Evolutionary conservation across 1,284 basidiomycete genomes (phyloP), one percentile per base, ranked within the genome.

Genomic region (Coniferiporia weirii): DNA sequence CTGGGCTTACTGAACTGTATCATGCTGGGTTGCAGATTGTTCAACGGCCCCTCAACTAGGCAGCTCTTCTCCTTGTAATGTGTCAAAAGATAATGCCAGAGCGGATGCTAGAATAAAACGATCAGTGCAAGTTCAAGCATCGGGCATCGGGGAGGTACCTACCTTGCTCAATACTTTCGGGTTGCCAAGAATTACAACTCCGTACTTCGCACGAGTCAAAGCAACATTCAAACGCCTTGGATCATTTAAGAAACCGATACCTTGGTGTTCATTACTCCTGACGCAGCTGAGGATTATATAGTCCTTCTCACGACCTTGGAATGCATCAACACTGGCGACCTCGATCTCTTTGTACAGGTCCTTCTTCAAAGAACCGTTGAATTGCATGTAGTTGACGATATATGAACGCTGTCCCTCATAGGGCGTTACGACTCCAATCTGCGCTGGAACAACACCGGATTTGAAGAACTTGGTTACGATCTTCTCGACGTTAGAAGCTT

Each of bases 391-490:
- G 71, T 94, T 96, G 70, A 97, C 94, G 69, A 99, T 91, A 75
- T 97, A 99, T 9, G 94, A 96, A n/a, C 97, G 85, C 71, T 99
- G 97, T 20, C 97, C 97, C 72, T 99, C 97, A 73, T 99, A 99
- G 0, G 97, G 97, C 0, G 97, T 99, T 66, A 99, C 94, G 62
- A 99, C 93, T 63, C 97, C 97, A 68, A 99, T 99, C 71, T 99
- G 96, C 59, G 79, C 82, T 0, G 97, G 96, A 43, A 94, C 81
- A 34, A 99, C 95, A 52, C 97, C 96, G 0, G 96, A 94, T 72
- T 98, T 98, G 89, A 99, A 99, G 79, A 99, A 98, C 69, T 96
- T 95, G 55, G 97, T 99, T 43, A 99, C 95, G 67, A 99, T 98
- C 82, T 99, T 99, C 75, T 99, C 97, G 40, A 99, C 97, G 66